These are phyloP conservation scores for Dunaliella primolecta DNA, from an alignment of 139 green algal genomes.

Conservation along the genomic window DNA sequence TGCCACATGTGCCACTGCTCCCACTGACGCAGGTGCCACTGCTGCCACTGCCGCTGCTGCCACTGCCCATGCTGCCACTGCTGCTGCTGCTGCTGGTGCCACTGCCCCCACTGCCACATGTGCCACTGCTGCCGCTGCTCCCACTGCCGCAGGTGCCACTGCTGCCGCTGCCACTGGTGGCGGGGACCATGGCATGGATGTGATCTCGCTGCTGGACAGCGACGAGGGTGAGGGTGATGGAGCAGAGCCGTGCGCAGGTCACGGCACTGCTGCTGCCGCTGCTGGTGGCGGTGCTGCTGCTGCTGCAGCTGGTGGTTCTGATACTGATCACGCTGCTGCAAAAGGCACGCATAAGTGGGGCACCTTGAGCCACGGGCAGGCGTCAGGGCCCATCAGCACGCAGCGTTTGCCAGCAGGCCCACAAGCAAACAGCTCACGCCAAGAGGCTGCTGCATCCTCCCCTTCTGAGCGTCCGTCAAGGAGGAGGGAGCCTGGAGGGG, in stretches of 20 bases:
- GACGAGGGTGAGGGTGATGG: slow-evolving; percentile 5
- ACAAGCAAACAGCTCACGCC: too few species aligned
- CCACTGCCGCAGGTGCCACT: too few species aligned
- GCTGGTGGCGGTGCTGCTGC: too few species aligned
- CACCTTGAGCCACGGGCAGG: neutral
- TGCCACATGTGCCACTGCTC: too few species aligned
- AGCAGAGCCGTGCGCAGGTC: neutral
- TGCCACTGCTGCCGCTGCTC: neutral
- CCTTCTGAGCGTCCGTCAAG: too few species aligned
- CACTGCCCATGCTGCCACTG: neutral
- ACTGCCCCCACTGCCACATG: too few species aligned
- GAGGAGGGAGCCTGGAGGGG: too few species aligned
- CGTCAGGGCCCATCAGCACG: too few species aligned
- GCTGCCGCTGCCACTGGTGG: neutral
- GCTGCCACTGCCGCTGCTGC: too few species aligned
- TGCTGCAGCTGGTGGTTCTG: neutral
- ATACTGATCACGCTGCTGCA: slow-evolving; percentile 10
- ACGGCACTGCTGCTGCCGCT: neutral
- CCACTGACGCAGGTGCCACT: too few species aligned
- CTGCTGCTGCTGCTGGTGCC: neutral
- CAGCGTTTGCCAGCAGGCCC: too few species aligned
- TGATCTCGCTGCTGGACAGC: slow-evolving; percentile 7
- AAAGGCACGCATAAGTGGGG: neutral
- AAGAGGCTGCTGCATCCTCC: too few species aligned
- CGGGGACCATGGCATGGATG: neutral